These are phyloP conservation scores for Ligustrum vulgare DNA, from an alignment of 257 asterid genomes.

Conservation along the genomic window DNA sequence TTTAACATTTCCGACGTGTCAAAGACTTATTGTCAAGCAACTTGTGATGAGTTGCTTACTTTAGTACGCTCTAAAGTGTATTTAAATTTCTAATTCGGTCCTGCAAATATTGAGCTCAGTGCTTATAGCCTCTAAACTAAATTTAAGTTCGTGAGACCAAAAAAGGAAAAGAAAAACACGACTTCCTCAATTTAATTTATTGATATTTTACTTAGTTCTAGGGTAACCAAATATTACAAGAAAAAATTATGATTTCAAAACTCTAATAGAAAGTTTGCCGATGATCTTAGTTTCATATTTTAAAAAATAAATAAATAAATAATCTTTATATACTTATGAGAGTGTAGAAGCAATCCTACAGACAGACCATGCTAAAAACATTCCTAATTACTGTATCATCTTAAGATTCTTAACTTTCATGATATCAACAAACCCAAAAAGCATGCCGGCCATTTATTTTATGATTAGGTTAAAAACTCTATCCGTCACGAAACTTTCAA, in stretches of 20 bases:
- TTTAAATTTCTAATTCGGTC: not conserved
- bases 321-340: not conserved
- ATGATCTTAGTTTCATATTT: not conserved
- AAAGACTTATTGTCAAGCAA: conserved; percentile 13
- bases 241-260: not conserved
- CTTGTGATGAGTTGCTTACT: not conserved
- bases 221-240: not conserved
- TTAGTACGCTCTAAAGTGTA: not conserved
- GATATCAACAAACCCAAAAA: conserved; percentile 16
- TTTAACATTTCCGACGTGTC: conserved; percentile 24
- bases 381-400: not conserved
- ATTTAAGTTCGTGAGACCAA: too few species aligned
- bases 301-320: too few species aligned
- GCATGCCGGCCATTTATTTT: conserved; percentile 18
- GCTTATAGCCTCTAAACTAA: not conserved
- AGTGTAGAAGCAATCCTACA: not conserved
- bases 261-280: too few species aligned
- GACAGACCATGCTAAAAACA: conserved; percentile 10
- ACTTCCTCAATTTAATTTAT: not conserved
- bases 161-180: too few species aligned
- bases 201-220: not conserved
- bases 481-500: too few species aligned
- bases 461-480: conserved; percentile 12
- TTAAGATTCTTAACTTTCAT: conserved; percentile 5
- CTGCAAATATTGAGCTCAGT: not conserved